These are phyloP conservation scores for Fusarium penzigii DNA, from an alignment of 2,329 filamentous ascomycete species.

Conservation along the genomic window DNA sequence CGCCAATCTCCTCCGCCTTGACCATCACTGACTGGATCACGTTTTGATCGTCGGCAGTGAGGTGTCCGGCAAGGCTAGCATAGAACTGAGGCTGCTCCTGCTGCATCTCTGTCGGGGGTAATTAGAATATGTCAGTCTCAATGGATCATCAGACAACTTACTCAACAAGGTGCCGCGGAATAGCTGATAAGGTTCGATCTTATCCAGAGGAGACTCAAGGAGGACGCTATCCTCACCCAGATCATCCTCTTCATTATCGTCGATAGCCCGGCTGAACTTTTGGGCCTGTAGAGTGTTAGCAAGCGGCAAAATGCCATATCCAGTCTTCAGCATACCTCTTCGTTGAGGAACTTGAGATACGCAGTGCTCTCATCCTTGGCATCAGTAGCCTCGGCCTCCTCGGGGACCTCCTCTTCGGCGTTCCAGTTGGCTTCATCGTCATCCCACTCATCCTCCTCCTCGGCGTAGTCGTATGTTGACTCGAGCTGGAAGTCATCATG, in stretches of 20 bases:
- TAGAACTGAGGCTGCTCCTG: slow-evolving; percentile 91
- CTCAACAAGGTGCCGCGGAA: slow-evolving; percentile 82
- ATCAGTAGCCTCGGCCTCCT: slow-evolving; percentile 61
- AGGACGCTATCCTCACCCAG: slow-evolving; percentile 90
- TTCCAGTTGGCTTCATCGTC: slow-evolving; percentile 83
- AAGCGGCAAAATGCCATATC: slow-evolving; percentile 11
- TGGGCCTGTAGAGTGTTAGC: slow-evolving; percentile 61
- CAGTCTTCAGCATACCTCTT: slow-evolving; percentile 62
- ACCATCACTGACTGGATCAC: slow-evolving; percentile 80
- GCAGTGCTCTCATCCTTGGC: slow-evolving; percentile 88
- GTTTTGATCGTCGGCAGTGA: slow-evolving; percentile 78
- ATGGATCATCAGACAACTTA: slow-evolving; percentile 50
- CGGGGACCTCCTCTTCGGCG: slow-evolving; percentile 68
- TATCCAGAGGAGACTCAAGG: slow-evolving; percentile 91
- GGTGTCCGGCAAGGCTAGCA: slow-evolving; percentile 72
- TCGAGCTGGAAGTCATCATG: slow-evolving; percentile 82
- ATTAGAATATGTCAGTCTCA: slow-evolving; percentile 25
- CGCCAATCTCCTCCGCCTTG: slow-evolving; percentile 48
- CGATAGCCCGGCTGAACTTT: slow-evolving; percentile 73
- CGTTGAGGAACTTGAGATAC: slow-evolving; percentile 93
- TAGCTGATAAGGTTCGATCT: slow-evolving; percentile 88
- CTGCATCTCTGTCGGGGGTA: slow-evolving; percentile 68
- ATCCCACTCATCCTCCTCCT: slow-evolving; percentile 78
- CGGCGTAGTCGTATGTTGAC: slow-evolving; percentile 58
- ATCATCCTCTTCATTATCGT: slow-evolving; percentile 78